phyloP scores from a whole-genome alignment of 1,284 basidiomycete genomes.

The Cerrena zonata region DNA sequence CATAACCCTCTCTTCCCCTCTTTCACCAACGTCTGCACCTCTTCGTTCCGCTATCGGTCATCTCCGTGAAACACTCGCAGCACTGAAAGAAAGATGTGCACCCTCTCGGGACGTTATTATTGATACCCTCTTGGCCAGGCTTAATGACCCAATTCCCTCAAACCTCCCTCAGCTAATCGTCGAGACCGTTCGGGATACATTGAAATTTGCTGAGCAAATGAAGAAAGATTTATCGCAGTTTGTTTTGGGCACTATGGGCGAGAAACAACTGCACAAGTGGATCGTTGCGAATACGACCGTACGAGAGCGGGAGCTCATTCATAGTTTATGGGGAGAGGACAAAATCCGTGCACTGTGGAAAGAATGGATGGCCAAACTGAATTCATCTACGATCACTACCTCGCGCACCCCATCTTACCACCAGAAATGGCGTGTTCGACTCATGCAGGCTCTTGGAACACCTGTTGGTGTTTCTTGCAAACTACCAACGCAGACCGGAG shows the following conservation, averaged over 20 bases:
- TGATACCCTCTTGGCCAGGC: conserved; percentile 34
- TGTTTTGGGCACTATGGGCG: conserved; percentile 55
- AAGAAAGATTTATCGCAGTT: conserved; percentile 59
- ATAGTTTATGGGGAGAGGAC: conserved; percentile 44
- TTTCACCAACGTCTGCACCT: conserved; percentile 61
- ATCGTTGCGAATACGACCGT: conserved; percentile 45
- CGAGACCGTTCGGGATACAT: conserved; percentile 39
- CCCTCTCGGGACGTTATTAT: conserved; percentile 56
- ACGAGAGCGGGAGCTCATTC: conserved; percentile 47
- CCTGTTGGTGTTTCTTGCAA: conserved; percentile 42
- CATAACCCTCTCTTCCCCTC: conserved; percentile 44
- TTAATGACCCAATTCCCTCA: conserved; percentile 32
- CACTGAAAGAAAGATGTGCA: conserved; percentile 55
- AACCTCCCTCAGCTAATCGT: conserved; percentile 38
- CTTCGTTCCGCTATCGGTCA: conserved; percentile 49
- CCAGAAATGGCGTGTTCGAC: conserved; percentile 39
- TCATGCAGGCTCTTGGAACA: conserved; percentile 43
- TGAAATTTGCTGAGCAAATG: conserved; percentile 53
- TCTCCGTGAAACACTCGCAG: conserved; percentile 43
- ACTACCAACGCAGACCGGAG: conserved; percentile 25
- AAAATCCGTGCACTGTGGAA: conserved; percentile 33
- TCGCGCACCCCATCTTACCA: not conserved
- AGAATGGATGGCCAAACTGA: conserved; percentile 33
- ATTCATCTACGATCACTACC: conserved; percentile 10
- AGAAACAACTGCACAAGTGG: conserved; percentile 45